Base-by-base conservation (phyloP, 495 filamentous ascomycete genomes). In the Xylaria nigripes region DNA sequence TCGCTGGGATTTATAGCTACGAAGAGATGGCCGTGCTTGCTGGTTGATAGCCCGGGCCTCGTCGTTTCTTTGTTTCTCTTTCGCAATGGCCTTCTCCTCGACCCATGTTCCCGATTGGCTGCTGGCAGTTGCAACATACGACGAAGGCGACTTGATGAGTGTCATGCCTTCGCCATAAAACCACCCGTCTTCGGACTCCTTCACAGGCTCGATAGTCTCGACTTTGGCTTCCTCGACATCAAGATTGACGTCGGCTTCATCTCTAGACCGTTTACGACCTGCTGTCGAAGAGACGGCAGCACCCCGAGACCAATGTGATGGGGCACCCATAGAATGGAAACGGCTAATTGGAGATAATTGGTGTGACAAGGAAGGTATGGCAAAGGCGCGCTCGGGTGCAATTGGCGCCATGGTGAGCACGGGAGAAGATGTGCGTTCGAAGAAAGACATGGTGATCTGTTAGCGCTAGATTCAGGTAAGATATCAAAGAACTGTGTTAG, bases 51-150 rank as follows among this genome's bases (percentile, higher is more conserved):
- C 58, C 22, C 68, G 70, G 1, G 59, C 64, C 24, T 65, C 70
- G 52, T 77, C 70, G 3, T 67, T 58, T 45, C 69, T 71, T 55
- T 60, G 69, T 12, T 69, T 63, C 48, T 77, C 70, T 56, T 83
- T 76, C 40, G 72, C 52, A 34, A 71, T 68, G 27, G 63, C 64
- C 49, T 78, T 73, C 62, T 89, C 84, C 70, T 91, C 86, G 57
- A 83, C 78, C 86, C 84, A 89, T 12, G 85, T 90, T 47, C 86
- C 86, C 18, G 86, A 87, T 68, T 89, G 87, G 62, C 79, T 87
- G 50, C 80, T 79, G 42, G 84, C 83, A 38, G 83, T 80, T 54
- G 85, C 67, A 23, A 81, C 73, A 54, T 83, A 79, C 54, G 80
- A 79, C 27, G 77, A 78, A 18, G 64, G 60, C 12, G 85, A 84